phyloP scores from a whole-genome alignment of 176 grass and related monocot genomes.

The Oropetium thomaeum region DNA sequence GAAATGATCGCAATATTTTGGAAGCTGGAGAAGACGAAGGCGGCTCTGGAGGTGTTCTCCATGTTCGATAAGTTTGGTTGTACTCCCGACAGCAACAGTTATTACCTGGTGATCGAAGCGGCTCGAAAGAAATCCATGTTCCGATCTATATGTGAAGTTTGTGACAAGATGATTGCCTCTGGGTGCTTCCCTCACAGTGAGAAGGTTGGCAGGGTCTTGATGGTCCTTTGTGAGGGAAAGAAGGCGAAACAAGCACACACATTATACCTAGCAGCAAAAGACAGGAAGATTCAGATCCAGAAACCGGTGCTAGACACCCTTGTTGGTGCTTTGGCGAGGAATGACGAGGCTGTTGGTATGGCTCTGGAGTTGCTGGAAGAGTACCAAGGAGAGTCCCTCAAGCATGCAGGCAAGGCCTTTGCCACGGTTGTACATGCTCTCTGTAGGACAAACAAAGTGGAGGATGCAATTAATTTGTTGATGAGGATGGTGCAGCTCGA shows the following conservation, averaged over 20 bases:
- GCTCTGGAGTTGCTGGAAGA: constrained; percentile 67
- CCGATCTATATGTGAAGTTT: constrained; percentile 52
- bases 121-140: constrained; percentile 64
- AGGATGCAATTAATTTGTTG: constrained; percentile 50
- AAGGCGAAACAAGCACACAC: constrained; percentile 62
- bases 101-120: constrained; percentile 71
- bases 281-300: constrained; percentile 54
- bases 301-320: constrained; percentile 51
- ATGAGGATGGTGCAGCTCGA: constrained; percentile 62
- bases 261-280: constrained; percentile 60
- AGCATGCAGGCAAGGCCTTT: constrained; percentile 67
- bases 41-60: constrained; percentile 64
- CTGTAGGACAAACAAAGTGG: constrained; percentile 54
- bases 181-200: constrained; percentile 65
- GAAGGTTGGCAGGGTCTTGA: constrained; percentile 55
- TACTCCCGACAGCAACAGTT: constrained; percentile 57
- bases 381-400: constrained; percentile 58
- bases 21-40: constrained; percentile 72
- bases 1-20: constrained; percentile 61
- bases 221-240: constrained; percentile 63
- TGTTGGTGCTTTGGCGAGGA: constrained; percentile 54
- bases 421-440: constrained; percentile 69
- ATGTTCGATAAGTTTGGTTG: constrained; percentile 76
- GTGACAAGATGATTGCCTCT: constrained; percentile 78
- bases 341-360: constrained; percentile 55